A percentile compares a stretch with the other conserved stretches of the same genome.
phyloP scores from a whole-genome alignment of 768 basidiomycete species.

The Boletellus sp. region DNA sequence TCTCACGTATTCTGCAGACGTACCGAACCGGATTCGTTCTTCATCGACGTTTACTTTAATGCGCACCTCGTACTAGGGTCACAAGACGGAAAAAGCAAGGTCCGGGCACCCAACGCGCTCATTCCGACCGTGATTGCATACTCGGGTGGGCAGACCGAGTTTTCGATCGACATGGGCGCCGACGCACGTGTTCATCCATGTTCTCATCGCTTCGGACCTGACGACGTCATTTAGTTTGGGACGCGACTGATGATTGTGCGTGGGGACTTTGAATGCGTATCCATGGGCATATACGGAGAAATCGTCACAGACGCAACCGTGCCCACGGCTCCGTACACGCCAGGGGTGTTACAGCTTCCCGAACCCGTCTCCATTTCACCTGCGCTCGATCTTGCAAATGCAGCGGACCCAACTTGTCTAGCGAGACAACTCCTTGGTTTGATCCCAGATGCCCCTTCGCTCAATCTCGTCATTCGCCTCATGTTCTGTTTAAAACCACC shows the following conservation, averaged over 20 bases:
- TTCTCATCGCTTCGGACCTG: neutral
- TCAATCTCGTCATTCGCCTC: slow-evolving; percentile 62
- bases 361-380: slow-evolving; percentile 41
- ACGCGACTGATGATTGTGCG: slow-evolving; percentile 80
- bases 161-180: slow-evolving; percentile 61
- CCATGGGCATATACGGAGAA: slow-evolving; percentile 50
- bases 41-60: slow-evolving; percentile 73
- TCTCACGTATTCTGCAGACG: slow-evolving; percentile 37
- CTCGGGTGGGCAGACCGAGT: slow-evolving; percentile 64
- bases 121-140: slow-evolving; percentile 71
- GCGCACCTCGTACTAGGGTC: slow-evolving; percentile 48
- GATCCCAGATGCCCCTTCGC: slow-evolving; percentile 58
- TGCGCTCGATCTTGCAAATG: slow-evolving; percentile 58
- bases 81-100: slow-evolving; percentile 51
- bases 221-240: slow-evolving; percentile 45
- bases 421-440: slow-evolving; percentile 60
- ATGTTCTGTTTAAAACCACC: slow-evolving; percentile 79
- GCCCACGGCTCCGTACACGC: slow-evolving; percentile 39
- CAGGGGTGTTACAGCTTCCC: slow-evolving; percentile 35
- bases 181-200: slow-evolving; percentile 45
- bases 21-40: slow-evolving; percentile 73
- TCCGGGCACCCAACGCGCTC: slow-evolving; percentile 65
- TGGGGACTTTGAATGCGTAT: slow-evolving; percentile 65
- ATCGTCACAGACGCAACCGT: slow-evolving; percentile 44
- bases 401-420: slow-evolving; percentile 55